A percentile compares a stretch with the other conserved stretches of the same genome.
phyloP scores from a whole-genome alignment of 2,329 filamentous ascomycete species.

The Metarhizium guizhouense region DNA sequence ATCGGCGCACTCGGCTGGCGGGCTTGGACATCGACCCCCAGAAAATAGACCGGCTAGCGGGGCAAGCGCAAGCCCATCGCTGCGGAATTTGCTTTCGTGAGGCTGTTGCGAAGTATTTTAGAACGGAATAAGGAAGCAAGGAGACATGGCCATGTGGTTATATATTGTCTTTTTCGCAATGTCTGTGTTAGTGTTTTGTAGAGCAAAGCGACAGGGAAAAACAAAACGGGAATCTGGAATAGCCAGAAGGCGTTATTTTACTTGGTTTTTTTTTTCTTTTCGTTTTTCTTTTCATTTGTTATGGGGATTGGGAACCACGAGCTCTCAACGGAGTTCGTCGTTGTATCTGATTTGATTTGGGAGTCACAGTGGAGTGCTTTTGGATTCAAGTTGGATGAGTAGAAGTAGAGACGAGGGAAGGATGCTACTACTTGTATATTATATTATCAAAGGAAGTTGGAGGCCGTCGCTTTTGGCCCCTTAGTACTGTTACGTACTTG shows the following conservation, averaged over 20 bases:
- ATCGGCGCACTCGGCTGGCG: constrained; percentile 12
- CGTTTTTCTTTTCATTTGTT: not conserved
- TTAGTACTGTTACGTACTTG: not conserved
- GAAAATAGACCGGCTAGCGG: constrained; percentile 46
- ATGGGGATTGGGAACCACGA: too few relatives aligned
- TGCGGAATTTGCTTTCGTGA: constrained; percentile 64
- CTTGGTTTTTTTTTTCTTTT: not conserved
- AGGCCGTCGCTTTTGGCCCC: not conserved
- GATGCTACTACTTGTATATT: not conserved
- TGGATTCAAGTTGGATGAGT: constrained; percentile 4
- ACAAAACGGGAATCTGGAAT: not conserved
- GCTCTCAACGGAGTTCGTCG: too few relatives aligned
- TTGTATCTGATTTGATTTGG: not conserved
- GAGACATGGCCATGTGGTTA: not conserved
- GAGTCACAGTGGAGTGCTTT: constrained; percentile 1
- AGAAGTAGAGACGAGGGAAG: not conserved
- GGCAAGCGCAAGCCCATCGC: constrained; percentile 69
- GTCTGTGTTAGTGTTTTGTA: not conserved
- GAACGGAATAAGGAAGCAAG: not conserved
- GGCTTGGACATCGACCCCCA: constrained; percentile 21
- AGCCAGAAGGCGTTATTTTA: constrained; percentile 2
- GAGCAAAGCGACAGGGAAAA: not conserved
- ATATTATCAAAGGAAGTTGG: not conserved
- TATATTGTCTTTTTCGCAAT: not conserved
- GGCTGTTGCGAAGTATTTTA: not conserved